Conservation (phyloP, 1,139 yeast genomes). For the Candida buenavistaensis region DNA sequence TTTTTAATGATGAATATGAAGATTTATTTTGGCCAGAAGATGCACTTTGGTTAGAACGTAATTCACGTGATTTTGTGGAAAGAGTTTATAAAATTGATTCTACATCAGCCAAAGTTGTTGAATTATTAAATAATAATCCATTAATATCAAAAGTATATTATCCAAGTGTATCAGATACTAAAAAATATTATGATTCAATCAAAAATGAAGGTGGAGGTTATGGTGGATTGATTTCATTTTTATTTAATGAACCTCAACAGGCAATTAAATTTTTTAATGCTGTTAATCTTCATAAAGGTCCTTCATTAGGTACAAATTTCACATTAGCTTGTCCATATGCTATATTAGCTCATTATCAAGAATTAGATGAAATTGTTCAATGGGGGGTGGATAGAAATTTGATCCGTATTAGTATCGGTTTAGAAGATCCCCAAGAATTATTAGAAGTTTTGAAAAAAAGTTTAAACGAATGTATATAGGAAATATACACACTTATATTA, state of each 20-base stretch:
- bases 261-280: slow-evolving; percentile 78
- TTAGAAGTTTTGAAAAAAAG: slow-evolving; percentile 58
- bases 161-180: slow-evolving; percentile 61
- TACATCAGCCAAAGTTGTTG: slow-evolving; percentile 60
- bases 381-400: slow-evolving; percentile 85
- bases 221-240: slow-evolving; percentile 84
- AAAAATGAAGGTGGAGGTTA: slow-evolving; percentile 80
- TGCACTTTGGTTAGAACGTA: slow-evolving; percentile 87
- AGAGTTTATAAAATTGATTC: slow-evolving; percentile 68
- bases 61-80: slow-evolving; percentile 81
- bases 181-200: slow-evolving; percentile 66
- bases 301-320: slow-evolving; percentile 91
- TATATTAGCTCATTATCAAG: slow-evolving; percentile 83
- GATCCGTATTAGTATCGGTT: slow-evolving; percentile 83
- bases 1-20: slow-evolving; percentile 57
- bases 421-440: slow-evolving; percentile 60
- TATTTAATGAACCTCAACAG: slow-evolving; percentile 63
- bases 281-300: slow-evolving; percentile 82
- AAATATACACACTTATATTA: slow-evolving; percentile 2
- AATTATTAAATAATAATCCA: slow-evolving; percentile 45
- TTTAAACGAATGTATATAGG: slow-evolving; percentile 34
- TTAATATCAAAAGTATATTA: slow-evolving; percentile 66
- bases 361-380: slow-evolving; percentile 74
- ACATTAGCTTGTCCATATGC: slow-evolving; percentile 92
- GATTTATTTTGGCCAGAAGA: slow-evolving; percentile 92